Base-by-base conservation (phyloP, 768 basidiomycete species). In the Baorangia bicolor region DNA sequence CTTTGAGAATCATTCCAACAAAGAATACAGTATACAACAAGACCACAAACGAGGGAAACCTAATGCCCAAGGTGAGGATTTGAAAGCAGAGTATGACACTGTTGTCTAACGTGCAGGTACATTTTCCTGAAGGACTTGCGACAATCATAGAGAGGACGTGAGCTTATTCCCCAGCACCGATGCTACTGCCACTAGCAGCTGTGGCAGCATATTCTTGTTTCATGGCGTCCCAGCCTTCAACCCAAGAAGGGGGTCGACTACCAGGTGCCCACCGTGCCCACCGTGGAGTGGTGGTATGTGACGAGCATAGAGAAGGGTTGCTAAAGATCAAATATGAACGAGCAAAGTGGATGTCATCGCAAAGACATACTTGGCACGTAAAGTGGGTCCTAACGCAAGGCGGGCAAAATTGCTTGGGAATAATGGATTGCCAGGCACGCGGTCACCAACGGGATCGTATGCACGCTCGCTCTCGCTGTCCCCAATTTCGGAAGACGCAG, bases 331-430 rank as follows among this genome's bases (percentile, higher is more conserved):
- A 37, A 41, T 14, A 9, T 58, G 31, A 65, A 56, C 3, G 18
- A 44, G 42, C 1, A 40, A 14, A 33, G 23, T 10, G 20, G 11
- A 34, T 20, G 10, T 11, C 37, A 30, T 21, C 10, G 23, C 5
- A 20, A 49, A 37, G n/a, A 69, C 79, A 42, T 62, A 80, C 80
- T 77, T 83, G 18, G 80, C 81, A 14, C 73, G 69, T 62, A 92
- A 72, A 23, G 87, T 91, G 21, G 90, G 90, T 33, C 81, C 82
- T 34, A 80, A 61, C 25, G 82, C 80, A 58, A 93, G 70, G 51
- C 81, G 80, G 31, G 88, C 82, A 70, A 93, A 95, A 66, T 82
- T 90, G 60, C 83, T 87, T 4, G 90, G 89, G 74, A 95, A 95
- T 8, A 93, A 73, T 14, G 91, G 92, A 60, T 85, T 81, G 0